Percentiles rank a stretch among this genome's conserved stretches.
Conservation (phyloP, 2,329 filamentous ascomycete species). For the Chrysoporthe deuterocubensis region DNA sequence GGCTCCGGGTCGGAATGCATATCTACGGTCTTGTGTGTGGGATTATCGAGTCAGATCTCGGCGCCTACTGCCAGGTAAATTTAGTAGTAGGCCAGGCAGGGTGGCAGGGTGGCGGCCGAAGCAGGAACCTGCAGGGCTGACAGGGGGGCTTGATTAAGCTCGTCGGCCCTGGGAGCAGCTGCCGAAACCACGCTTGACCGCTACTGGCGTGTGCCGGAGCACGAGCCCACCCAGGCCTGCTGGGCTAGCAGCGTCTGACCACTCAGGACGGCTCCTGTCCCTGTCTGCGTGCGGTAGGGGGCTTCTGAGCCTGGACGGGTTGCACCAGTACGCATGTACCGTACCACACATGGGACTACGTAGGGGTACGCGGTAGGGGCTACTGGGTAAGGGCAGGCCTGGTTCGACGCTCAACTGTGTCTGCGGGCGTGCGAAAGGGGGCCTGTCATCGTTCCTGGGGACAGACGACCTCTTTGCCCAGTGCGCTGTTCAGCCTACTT, state of each 20-base stretch:
- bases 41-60: not conserved
- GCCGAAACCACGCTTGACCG: slow-evolving; percentile 9
- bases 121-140: slow-evolving; percentile 12
- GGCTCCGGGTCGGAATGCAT: too few species aligned
- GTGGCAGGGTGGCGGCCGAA: not conserved
- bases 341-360: not conserved
- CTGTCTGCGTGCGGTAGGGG: not conserved
- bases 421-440: slow-evolving; percentile 10
- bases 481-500: slow-evolving; percentile 1
- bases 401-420: not conserved
- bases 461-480: slow-evolving; percentile 3
- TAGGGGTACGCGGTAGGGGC: not conserved
- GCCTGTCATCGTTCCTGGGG: slow-evolving; percentile 14
- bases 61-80: not conserved
- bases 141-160: slow-evolving; percentile 18
- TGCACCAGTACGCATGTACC: not conserved
- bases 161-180: not conserved
- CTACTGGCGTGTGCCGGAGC: not conserved
- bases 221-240: not conserved
- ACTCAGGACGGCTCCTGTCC: slow-evolving; percentile 2
- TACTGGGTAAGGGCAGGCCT: not conserved
- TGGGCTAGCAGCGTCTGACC: not conserved
- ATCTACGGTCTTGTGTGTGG: not conserved
- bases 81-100: not conserved
- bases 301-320: not conserved